Base-by-base conservation (phyloP, 108 stramenopile species). In the Skeletonema grethae region DNA sequence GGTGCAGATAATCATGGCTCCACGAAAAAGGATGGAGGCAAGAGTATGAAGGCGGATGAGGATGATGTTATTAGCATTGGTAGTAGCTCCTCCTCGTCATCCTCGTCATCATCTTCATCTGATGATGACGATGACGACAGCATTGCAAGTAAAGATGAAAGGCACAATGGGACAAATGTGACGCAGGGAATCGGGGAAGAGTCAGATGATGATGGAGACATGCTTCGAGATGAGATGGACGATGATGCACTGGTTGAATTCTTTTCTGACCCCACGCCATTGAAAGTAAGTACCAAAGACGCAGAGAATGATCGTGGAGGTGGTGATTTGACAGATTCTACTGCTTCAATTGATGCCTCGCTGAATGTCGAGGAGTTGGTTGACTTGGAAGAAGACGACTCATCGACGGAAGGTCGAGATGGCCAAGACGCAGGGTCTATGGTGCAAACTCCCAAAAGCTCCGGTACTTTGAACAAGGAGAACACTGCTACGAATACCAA, bases 321-420 rank as follows among this genome's bases (percentile, higher is more conserved):
- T 16, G 62, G 38, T 8, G 8, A 45, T 53, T 56, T 45, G 25
- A 31, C 15, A 22, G 41, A 20, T 35, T 22, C 34, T 12, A 56
- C 34, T 41, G 20, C 39, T 20, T 29, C 46, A 25, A 30, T 35
- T 8, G 65, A 70, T 43, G 69, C 43, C 22, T 48, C 67, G 5
- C 39, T 70, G 45, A 63, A 70, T 38, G 64, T 60, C 25, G 76
- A 77, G 48, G 76, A 48, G 30, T 39, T 70, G 25, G 69, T 31
- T 45, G 76, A 70, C 31, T 50, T 77, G 43, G 69, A 77, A 30
- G 76, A 68, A 16, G 36, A 58, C 18, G 57, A 53, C 41, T 48
- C 55, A 38, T 56, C 53, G 56, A 8, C 36, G 2, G 36, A 25
- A 25, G 24, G 7, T n/a, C 48, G 5, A 8, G 3, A 31, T 45